Percentiles rank a stretch among this genome's conserved stretches.
Evolutionary conservation across 1,284 basidiomycete genomes (phyloP).

Genomic region (Marasmius tenuissimus): DNA sequence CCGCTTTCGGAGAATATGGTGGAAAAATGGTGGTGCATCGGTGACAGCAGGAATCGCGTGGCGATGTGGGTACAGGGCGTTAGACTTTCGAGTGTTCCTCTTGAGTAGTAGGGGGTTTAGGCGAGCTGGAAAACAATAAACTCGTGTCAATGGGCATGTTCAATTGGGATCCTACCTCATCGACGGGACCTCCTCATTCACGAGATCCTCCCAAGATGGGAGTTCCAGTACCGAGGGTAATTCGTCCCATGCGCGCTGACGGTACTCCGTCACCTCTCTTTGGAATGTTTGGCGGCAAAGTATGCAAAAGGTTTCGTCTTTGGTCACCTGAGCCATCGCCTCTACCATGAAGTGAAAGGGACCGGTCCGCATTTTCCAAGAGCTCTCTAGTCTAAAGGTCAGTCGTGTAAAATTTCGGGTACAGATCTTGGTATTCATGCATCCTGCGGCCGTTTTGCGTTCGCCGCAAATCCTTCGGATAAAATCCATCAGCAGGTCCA

Average conservation of each 20-base stretch:
- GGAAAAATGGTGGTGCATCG: constrained; percentile 89
- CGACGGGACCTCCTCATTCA: constrained; percentile 21
- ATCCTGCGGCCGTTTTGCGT: constrained; percentile 23
- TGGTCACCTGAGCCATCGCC: constrained; percentile 40
- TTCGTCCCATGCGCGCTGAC: constrained; percentile 46
- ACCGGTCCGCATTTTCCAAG: constrained; percentile 53
- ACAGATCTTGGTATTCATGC: constrained; percentile 32
- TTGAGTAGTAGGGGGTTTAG: neutral
- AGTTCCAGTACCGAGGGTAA: constrained; percentile 46
- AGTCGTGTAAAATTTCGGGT: constrained; percentile 43
- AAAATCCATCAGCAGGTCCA: constrained; percentile 51
- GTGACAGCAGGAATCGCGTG: constrained; percentile 64
- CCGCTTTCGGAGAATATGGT: constrained; percentile 54
- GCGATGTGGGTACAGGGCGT: constrained; percentile 76
- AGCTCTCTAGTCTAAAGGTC: constrained; percentile 42
- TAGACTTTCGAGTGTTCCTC: neutral
- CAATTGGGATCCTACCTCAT: neutral
- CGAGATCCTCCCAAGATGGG: constrained; percentile 46
- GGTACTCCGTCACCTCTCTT: constrained; percentile 36
- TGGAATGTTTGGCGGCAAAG: constrained; percentile 45
- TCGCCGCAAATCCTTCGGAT: constrained; percentile 43
- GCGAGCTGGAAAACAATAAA: neutral
- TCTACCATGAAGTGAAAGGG: constrained; percentile 56
- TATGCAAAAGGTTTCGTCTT: constrained; percentile 37
- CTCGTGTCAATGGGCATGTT: neutral